A percentile compares a stretch with the other conserved stretches of the same genome.
These are phyloP conservation scores for Crithidia expoeki DNA, from an alignment of 208 protist genomes.

Conservation along the genomic window DNA sequence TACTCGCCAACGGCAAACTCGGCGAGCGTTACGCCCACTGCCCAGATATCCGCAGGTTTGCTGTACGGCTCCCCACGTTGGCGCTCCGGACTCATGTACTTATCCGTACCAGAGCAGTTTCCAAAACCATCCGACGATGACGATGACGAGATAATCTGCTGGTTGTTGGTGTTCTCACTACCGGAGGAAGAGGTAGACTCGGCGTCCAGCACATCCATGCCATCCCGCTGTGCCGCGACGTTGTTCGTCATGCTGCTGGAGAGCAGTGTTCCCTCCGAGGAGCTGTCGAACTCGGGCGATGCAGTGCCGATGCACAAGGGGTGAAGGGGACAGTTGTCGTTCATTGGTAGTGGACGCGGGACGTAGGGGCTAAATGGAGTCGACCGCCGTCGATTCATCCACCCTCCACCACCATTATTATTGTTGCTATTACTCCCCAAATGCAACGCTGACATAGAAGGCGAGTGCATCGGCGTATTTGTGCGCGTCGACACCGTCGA, in stretches of 20 bases:
- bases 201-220: constrained; percentile 35
- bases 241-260: constrained; percentile 23
- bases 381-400: not conserved
- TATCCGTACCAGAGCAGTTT: constrained; percentile 81
- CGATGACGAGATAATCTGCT: constrained; percentile 7
- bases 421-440: not conserved
- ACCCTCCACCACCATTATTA: not conserved
- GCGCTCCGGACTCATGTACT: constrained; percentile 92
- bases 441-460: constrained; percentile 9
- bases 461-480: constrained; percentile 45
- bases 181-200: constrained; percentile 31
- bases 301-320: not conserved
- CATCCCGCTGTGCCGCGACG: constrained; percentile 29
- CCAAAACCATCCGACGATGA: constrained; percentile 7
- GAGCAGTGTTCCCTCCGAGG: constrained; percentile 9
- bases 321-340: not conserved
- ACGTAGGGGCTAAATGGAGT: constrained; percentile 15
- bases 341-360: not conserved
- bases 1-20: constrained; percentile 88
- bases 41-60: constrained; percentile 87
- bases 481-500: constrained; percentile 29
- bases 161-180: not conserved
- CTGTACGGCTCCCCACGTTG: constrained; percentile 81
- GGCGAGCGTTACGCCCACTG: constrained; percentile 86
- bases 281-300: constrained; percentile 16